phyloP scores from a whole-genome alignment of 208 protist species.

The Porcisia hertigi region DNA sequence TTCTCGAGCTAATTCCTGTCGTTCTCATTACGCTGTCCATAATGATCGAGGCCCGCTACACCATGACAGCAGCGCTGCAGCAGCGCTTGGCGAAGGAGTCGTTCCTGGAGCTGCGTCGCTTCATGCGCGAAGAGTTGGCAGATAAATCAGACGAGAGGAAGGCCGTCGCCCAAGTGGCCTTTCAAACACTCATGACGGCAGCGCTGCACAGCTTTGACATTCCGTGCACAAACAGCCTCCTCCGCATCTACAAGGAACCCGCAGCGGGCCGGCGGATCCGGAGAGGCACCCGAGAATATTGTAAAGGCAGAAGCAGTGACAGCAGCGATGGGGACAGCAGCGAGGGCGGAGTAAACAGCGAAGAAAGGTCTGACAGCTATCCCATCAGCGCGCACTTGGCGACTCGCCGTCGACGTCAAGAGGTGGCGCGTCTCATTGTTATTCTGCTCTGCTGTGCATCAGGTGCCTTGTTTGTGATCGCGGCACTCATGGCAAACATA shows the following conservation, averaged over 20 bases:
- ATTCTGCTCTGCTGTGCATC: constrained; percentile 67
- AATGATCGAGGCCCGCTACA: constrained; percentile 39
- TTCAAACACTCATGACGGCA: constrained; percentile 45
- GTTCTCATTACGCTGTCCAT: constrained; percentile 78
- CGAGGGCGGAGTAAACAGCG: neutral
- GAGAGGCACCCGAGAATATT: neutral
- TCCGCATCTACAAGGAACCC: constrained; percentile 32
- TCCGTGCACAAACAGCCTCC: constrained; percentile 21
- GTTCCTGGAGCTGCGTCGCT: constrained; percentile 35
- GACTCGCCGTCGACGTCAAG: constrained; percentile 22
- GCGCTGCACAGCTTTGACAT: constrained; percentile 46
- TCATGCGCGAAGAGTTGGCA: constrained; percentile 16
- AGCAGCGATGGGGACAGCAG: constrained; percentile 1
- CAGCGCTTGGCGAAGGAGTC: constrained; percentile 42
- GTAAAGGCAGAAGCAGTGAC: neutral
- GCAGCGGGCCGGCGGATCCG: constrained; percentile 2
- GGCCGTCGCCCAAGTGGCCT: constrained; percentile 45
- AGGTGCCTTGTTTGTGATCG: constrained; percentile 57
- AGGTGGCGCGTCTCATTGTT: constrained; percentile 53
- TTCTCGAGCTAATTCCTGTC: constrained; percentile 63
- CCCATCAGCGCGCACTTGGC: constrained; percentile 6
- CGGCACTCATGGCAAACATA: constrained; percentile 50
- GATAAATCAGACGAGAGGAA: constrained; percentile 31
- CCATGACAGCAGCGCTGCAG: constrained; percentile 18
- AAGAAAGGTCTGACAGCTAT: constrained; percentile 6